Base-by-base conservation (phyloP, 2,329 filamentous ascomycete species). In the Acrocalymma vagum region DNA sequence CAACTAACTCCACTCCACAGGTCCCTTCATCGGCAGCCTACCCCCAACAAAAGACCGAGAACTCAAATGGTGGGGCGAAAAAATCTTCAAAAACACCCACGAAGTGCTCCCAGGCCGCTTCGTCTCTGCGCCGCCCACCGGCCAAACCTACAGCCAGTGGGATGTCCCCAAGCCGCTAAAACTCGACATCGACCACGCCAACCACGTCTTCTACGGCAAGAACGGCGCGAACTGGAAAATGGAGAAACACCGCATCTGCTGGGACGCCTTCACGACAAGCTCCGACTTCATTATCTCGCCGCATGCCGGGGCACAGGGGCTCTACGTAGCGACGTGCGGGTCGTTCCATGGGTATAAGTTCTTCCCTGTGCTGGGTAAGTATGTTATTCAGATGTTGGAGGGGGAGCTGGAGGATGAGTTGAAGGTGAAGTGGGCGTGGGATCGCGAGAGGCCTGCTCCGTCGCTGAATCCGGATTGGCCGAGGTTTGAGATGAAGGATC, bases 191-290 rank as follows among this genome's bases (percentile, higher is more conserved):
- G 61, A 74, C n/a, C 69, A 80, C 29, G 77, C 81, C 3, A 80
- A 78, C 40, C 68, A 77, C 29, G 73, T 80, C 1, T 85, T 84
- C 49, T 86, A 84, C 51, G 84, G 83, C 7, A 74, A 76, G 32
- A 77, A 78, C 14, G 77, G 78, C 21, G 74, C 72, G 9, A 60
- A 68, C 28, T 85, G 80, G 82, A 77, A 80, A 48, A 77, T 84
- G 65, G 78, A 78, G 40, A 81, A 84, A 57, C 78, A 85, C 57
- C 77, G 84, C 5, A 81, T 87, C 43, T 87, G 84, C 76, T 87
- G 84, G 84, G 84, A 87, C 49, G 84, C 83, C 8, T 81, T 86
- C 53, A 80, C 77, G 0, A 75, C 76, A 1, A 72, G 73, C n/a
- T 79, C 79, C 16, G 75, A 82, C 43, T 82, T 78, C 56, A 70